These are phyloP conservation scores for Russula sp. DNA, from an alignment of 768 basidiomycete genomes.

Conservation along the genomic window DNA sequence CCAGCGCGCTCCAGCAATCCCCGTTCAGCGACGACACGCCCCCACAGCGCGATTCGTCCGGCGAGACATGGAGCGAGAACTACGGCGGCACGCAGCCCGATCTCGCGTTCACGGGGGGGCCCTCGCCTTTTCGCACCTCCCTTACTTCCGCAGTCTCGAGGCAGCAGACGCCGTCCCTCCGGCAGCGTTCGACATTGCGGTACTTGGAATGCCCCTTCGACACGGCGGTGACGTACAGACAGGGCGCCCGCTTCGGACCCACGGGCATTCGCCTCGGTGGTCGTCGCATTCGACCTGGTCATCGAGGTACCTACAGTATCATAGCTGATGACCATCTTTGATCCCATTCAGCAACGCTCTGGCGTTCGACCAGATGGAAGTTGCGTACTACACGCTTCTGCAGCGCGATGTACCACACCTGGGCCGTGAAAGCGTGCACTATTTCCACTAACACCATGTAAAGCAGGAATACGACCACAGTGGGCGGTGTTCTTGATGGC, in stretches of 20 bases:
- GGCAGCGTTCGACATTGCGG: constrained; percentile 58
- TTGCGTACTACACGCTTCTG: constrained; percentile 76
- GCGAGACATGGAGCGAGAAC: constrained; percentile 48
- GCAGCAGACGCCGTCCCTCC: constrained; percentile 32
- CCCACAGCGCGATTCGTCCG: neutral
- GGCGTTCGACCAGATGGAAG: constrained; percentile 81
- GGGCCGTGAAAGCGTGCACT: neutral
- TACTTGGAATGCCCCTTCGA: constrained; percentile 80
- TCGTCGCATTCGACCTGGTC: constrained; percentile 47
- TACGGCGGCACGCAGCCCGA: constrained; percentile 73
- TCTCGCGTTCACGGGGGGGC: constrained; percentile 73
- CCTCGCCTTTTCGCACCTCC: constrained; percentile 74
- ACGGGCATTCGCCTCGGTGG: constrained; percentile 78
- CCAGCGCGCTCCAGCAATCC: constrained; percentile 1
- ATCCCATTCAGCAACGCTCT: constrained; percentile 72
- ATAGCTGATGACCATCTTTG: neutral
- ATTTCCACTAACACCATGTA: too few relatives aligned
- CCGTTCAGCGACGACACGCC: neutral
- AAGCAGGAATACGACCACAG: too few relatives aligned
- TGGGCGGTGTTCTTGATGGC: too few relatives aligned
- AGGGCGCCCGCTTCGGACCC: constrained; percentile 82
- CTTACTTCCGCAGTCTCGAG: constrained; percentile 65
- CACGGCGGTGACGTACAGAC: constrained; percentile 44
- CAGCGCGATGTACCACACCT: constrained; percentile 39
- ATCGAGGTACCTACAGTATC: constrained; percentile 35